phyloP scores from a whole-genome alignment of 352 stramenopile genomes.

The Peronospora belbahrii region DNA sequence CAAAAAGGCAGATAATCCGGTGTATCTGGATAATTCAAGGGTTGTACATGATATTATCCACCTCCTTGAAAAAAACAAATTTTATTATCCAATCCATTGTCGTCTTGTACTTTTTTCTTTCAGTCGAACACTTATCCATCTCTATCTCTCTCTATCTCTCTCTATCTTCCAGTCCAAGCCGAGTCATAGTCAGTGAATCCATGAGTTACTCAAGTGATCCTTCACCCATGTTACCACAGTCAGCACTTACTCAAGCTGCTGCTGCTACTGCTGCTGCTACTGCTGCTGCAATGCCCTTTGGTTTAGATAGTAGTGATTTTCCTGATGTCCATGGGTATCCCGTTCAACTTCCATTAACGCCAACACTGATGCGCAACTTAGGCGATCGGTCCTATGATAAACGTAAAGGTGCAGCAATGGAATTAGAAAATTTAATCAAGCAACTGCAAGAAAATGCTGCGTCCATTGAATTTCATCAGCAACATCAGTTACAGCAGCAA shows the following conservation, averaged over 20 bases:
- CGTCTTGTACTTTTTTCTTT: too few relatives aligned
- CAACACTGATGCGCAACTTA: slow-evolving; percentile 84
- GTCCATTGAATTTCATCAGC: slow-evolving; percentile 53
- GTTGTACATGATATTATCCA: too few relatives aligned
- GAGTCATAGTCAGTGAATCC: neutral
- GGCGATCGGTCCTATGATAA: slow-evolving; percentile 99
- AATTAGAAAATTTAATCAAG: slow-evolving; percentile 98
- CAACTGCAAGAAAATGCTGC: slow-evolving; percentile 92
- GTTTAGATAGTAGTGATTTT: slow-evolving; percentile 19
- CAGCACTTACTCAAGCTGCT: slow-evolving; percentile 38
- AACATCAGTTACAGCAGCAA: slow-evolving; percentile 43
- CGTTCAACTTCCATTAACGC: slow-evolving; percentile 64
- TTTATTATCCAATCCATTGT: too few relatives aligned
- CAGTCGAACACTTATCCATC: too few relatives aligned
- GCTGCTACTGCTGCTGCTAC: slow-evolving; percentile 30
- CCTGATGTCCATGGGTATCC: slow-evolving; percentile 25
- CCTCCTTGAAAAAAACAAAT: too few relatives aligned
- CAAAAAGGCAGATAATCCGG: too few relatives aligned
- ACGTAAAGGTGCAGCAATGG: slow-evolving; percentile 96
- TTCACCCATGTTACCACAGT: slow-evolving; percentile 53
- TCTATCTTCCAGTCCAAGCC: too few relatives aligned
- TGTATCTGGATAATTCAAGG: too few relatives aligned
- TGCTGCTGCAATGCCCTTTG: slow-evolving; percentile 42
- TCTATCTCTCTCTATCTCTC: too few relatives aligned
- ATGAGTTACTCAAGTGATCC: slow-evolving; percentile 30